These are phyloP conservation scores for Panicum virgatum DNA, from an alignment of 202 grass and related monocot genomes.

Conservation along the genomic window DNA sequence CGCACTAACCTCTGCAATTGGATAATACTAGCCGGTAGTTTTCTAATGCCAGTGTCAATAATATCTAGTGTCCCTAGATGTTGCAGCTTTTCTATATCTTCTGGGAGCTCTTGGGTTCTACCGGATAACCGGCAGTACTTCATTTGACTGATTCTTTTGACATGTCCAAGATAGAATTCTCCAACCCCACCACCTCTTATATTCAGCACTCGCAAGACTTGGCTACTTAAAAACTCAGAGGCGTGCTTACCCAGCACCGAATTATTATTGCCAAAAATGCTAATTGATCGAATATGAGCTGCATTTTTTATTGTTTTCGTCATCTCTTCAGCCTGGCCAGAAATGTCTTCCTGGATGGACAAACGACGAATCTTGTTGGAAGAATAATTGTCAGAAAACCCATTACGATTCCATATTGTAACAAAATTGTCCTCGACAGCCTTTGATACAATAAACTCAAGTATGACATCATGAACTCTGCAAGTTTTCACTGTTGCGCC, in stretches of 20 bases:
- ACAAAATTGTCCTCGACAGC: conserved; percentile 20
- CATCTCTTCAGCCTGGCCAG: neutral
- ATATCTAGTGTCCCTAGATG: conserved; percentile 20
- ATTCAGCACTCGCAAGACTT: neutral
- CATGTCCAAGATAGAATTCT: neutral
- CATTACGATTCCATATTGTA: neutral
- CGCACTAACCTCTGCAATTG: conserved; percentile 3
- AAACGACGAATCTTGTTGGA: conserved; percentile 6
- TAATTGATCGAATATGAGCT: neutral
- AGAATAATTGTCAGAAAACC: neutral
- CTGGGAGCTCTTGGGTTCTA: neutral
- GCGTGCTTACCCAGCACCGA: neutral
- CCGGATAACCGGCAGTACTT: neutral
- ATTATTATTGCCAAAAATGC: neutral
- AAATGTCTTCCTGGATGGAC: neutral
- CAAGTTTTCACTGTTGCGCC: neutral
- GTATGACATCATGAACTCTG: conserved; percentile 25
- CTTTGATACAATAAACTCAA: conserved; percentile 5
- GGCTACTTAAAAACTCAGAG: neutral
- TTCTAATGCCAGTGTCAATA: fast-evolving
- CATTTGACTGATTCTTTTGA: neutral
- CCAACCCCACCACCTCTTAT: fast-evolving
- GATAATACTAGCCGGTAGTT: neutral
- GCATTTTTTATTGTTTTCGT: neutral
- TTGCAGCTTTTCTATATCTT: neutral